A percentile compares a stretch with the other conserved stretches of the same genome.
These are phyloP conservation scores for Hypomontagnella submonticulosa DNA, from an alignment of 495 filamentous ascomycete genomes.

Conservation along the genomic window DNA sequence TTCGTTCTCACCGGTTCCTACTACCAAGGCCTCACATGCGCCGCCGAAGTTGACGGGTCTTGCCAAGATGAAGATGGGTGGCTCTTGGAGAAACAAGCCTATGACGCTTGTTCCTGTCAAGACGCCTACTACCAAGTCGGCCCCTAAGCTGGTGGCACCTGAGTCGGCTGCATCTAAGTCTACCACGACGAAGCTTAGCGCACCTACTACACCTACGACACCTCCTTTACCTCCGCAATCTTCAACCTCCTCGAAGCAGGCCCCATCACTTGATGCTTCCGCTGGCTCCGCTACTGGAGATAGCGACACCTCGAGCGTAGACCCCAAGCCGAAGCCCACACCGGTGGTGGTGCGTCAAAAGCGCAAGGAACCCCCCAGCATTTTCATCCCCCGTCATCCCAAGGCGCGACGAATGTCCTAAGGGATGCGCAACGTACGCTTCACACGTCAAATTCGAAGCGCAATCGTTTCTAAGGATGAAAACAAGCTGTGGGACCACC, in stretches of 20 bases:
- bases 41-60: constrained; percentile 14
- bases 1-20: neutral
- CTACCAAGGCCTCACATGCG: neutral
- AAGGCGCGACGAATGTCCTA: constrained; percentile 37
- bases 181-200: neutral
- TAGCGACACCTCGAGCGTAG: neutral
- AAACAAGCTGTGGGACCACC: too few species aligned
- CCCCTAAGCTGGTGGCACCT: constrained; percentile 15
- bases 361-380: constrained; percentile 44
- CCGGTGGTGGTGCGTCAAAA: constrained; percentile 32
- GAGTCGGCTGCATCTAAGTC: constrained; percentile 1
- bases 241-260: constrained; percentile 1
- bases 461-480: too few species aligned
- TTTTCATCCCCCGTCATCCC: constrained; percentile 50
- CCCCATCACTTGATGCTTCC: neutral
- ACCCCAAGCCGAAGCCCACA: constrained; percentile 13
- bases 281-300: neutral
- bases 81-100: constrained; percentile 21
- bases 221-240: neutral
- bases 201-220: neutral
- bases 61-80: constrained; percentile 33
- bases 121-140: neutral
- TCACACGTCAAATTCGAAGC: neutral
- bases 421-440: neutral
- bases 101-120: constrained; percentile 15